Conservation (phyloP, 2,329 filamentous ascomycete species). For the Aplosporella prunicola region DNA sequence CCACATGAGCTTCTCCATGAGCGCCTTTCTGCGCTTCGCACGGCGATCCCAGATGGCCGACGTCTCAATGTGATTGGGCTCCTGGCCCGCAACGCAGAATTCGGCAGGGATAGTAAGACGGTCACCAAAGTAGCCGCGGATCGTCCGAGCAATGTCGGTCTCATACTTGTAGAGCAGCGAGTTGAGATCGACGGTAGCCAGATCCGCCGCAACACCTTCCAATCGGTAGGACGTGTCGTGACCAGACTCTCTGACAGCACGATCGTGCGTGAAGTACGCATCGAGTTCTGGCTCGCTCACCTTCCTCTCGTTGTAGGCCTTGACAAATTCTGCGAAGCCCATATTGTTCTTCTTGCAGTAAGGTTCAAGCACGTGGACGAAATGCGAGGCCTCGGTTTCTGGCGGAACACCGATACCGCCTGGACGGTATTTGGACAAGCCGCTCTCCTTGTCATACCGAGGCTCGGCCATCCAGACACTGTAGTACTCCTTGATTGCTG, state of each 20-base stretch:
- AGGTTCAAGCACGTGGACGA: constrained; percentile 70
- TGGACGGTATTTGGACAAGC: constrained; percentile 76
- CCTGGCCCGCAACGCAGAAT: constrained; percentile 59
- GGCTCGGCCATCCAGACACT: constrained; percentile 70
- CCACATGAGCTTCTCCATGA: constrained; percentile 92
- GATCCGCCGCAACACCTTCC: constrained; percentile 74
- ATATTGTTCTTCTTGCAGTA: constrained; percentile 78
- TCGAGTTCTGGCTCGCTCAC: constrained; percentile 82
- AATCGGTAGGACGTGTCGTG: constrained; percentile 95
- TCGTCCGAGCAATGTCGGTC: constrained; percentile 78
- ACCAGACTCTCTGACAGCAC: constrained; percentile 89
- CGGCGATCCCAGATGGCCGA: constrained; percentile 87
- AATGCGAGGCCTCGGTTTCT: constrained; percentile 82
- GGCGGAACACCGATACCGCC: constrained; percentile 79
- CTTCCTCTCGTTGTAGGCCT: constrained; percentile 71
- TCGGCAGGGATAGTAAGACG: constrained; percentile 71
- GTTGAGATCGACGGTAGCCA: constrained; percentile 92
- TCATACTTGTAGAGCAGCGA: constrained; percentile 96
- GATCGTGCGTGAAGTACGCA: constrained; percentile 91
- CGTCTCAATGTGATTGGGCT: constrained; percentile 62
- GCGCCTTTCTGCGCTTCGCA: constrained; percentile 70
- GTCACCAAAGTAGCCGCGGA: constrained; percentile 76
- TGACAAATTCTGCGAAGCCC: constrained; percentile 73
- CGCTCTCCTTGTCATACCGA: constrained; percentile 65
- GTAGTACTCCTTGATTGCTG: constrained; percentile 95